Base-by-base conservation (phyloP, 2,329 filamentous ascomycete genomes). In the Bisporella sp. region DNA sequence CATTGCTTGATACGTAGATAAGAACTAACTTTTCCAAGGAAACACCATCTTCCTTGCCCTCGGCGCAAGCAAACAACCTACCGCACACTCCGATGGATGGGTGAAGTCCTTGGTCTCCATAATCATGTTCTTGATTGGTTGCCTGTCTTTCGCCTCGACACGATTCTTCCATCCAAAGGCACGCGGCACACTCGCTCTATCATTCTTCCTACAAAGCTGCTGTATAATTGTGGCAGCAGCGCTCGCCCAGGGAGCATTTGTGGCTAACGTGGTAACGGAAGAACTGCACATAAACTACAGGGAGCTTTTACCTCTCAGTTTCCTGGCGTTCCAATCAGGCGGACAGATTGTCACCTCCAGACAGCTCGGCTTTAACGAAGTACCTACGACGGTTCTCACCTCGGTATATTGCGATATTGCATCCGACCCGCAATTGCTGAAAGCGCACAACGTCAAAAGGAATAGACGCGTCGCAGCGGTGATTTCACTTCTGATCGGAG, bases 381-480 rank as follows among this genome's bases (percentile, higher is more conserved):
- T 92, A 21, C 90, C 87, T 0, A 89, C 84, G 54, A 87, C 90
- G 12, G 88, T 91, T 3, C 68, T 93, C 52, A 92, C 88, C 1
- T 89, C 85, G 63, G 82, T 88, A 54, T 92, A 91, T 70, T 90
- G 86, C 63, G 88, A 92, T 64, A 63, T 92, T 21, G 89, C 89
- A 58, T 85, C 82, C 1, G 85, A 89, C 60, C 69, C 73, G 7
- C 70, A 72, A 6, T 54, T 82, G n/a, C 65, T 79, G 4, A 65
- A 65, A 1, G 53, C 52, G 31, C 62, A 71, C 9, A 76, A 80
- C 50, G 64, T 71, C 0, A 77, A 81, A 62, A 67, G 79, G 45
- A 78, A 80, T 62, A 68, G 76, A 46, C 68, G 79, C 43, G 61
- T 69, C 1, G 71, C 69, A 0, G 77, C 78, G 1, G 73, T 78